Evolutionary conservation across 192 early-diverging fungal species (phyloP).

Genomic region (Backusella australiensis): DNA sequence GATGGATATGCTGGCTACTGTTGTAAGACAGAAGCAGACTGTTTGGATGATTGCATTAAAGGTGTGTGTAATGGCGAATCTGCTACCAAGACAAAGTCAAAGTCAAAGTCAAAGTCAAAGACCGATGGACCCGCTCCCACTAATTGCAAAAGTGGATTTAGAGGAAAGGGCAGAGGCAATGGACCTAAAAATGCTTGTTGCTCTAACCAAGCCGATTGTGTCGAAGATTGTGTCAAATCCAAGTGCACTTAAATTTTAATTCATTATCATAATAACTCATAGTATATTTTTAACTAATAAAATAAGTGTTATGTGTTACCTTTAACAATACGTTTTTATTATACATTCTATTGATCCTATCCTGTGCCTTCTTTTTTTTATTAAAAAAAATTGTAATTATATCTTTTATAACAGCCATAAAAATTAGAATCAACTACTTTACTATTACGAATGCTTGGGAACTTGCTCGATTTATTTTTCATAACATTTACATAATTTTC

Average conservation of each 20-base stretch:
- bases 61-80: background rate
- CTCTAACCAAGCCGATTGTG: constrained; percentile 2
- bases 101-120: background rate
- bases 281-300: background rate
- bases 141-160: background rate
- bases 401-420: no score
- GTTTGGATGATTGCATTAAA: background rate
- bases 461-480: no score
- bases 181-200: background rate
- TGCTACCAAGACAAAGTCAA: no score
- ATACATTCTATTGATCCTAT: background rate
- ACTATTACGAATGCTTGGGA: no score
- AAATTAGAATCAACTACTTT: no score
- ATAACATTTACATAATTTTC: no score
- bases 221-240: background rate
- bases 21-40: background rate
- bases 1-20: background rate
- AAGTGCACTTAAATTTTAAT: background rate
- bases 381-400: no score
- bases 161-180: background rate
- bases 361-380: no score
- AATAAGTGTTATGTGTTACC: background rate
- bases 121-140: background rate
- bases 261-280: background rate
- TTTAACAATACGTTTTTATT: background rate